phyloP scores from a whole-genome alignment of 495 filamentous ascomycete species.

The Recurvomyces mirabilis region DNA sequence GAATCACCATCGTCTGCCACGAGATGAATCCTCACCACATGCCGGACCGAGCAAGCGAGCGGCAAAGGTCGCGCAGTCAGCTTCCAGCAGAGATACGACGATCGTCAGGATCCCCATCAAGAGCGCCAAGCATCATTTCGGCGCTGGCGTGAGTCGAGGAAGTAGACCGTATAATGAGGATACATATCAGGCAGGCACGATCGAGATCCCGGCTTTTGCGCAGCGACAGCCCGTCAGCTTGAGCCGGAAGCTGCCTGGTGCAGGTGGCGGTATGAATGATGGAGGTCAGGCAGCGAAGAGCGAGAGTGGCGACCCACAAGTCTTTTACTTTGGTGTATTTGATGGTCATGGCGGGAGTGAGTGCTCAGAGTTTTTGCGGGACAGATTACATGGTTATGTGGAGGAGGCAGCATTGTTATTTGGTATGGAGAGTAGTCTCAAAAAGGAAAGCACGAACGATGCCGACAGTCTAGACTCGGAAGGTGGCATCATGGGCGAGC shows the following conservation, averaged over 20 bases:
- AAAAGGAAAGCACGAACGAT: conserved; percentile 22
- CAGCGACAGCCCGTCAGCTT: conserved; percentile 64
- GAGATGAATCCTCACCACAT: conserved; percentile 73
- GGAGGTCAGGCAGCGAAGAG: conserved; percentile 50
- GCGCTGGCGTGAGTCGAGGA: conserved; percentile 65
- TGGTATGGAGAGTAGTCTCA: conserved; percentile 59
- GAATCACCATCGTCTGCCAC: conserved; percentile 67
- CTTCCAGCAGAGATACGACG: conserved; percentile 60
- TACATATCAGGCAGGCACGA: conserved; percentile 84
- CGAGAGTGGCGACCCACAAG: conserved; percentile 76
- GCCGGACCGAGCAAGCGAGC: conserved; percentile 40
- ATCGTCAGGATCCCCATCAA: conserved; percentile 95
- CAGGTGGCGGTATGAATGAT: conserved; percentile 12
- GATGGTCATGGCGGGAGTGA: conserved; percentile 91
- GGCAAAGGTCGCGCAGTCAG: conserved; percentile 34
- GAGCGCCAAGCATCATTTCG: conserved; percentile 93
- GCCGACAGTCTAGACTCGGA: conserved; percentile 28
- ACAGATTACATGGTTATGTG: conserved; percentile 77
- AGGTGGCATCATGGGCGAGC: conserved; percentile 27
- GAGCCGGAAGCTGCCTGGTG: conserved; percentile 36
- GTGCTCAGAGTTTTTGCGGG: conserved; percentile 75
- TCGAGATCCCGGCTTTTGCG: conserved; percentile 84
- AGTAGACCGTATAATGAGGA: conserved; percentile 85
- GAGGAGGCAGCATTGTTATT: conserved; percentile 68
- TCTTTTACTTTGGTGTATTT: conserved; percentile 95